Evolutionary conservation across 768 basidiomycete genomes (phyloP).

Genomic region (Pholiota conissans): DNA sequence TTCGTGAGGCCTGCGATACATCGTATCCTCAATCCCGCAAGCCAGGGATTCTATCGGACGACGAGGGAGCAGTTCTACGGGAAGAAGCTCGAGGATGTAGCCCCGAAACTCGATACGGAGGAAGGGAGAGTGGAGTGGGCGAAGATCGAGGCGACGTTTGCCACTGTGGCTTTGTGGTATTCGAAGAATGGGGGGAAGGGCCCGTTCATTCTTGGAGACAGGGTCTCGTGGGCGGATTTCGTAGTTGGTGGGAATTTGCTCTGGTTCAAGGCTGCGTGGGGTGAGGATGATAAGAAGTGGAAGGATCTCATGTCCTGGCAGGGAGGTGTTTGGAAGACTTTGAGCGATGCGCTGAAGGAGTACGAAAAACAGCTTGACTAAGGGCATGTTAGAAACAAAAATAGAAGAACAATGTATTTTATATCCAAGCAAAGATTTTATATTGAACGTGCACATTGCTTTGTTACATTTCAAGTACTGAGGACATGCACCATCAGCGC

Average conservation of each 20-base stretch:
- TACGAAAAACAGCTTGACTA: too few relatives aligned
- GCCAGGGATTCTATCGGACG: constrained; percentile 18
- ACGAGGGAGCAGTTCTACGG: constrained; percentile 20
- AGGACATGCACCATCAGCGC: too few relatives aligned
- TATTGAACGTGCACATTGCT: too few relatives aligned
- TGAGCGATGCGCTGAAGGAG: too few relatives aligned
- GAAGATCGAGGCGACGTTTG: constrained; percentile 18
- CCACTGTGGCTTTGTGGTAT: constrained; percentile 15
- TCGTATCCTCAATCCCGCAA: constrained; percentile 10
- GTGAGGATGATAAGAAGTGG: neutral
- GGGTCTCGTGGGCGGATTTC: constrained; percentile 34
- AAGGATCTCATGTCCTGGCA: neutral
- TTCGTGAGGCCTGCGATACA: constrained; percentile 13
- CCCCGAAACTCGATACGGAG: constrained; percentile 17
- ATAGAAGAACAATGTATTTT: too few relatives aligned
- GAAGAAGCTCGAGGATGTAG: constrained; percentile 21
- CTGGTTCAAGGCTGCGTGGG: neutral
- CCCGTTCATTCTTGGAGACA: constrained; percentile 30
- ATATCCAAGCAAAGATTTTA: too few relatives aligned
- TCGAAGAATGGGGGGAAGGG: constrained; percentile 14
- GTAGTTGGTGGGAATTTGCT: constrained; percentile 23
- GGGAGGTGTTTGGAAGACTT: too few relatives aligned
- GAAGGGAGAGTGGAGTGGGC: constrained; percentile 18
- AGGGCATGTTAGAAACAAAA: constrained; percentile 3
- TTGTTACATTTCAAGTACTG: too few relatives aligned